Evolutionary conservation across 768 basidiomycete genomes (phyloP).

Genomic region (Trametes maxima): DNA sequence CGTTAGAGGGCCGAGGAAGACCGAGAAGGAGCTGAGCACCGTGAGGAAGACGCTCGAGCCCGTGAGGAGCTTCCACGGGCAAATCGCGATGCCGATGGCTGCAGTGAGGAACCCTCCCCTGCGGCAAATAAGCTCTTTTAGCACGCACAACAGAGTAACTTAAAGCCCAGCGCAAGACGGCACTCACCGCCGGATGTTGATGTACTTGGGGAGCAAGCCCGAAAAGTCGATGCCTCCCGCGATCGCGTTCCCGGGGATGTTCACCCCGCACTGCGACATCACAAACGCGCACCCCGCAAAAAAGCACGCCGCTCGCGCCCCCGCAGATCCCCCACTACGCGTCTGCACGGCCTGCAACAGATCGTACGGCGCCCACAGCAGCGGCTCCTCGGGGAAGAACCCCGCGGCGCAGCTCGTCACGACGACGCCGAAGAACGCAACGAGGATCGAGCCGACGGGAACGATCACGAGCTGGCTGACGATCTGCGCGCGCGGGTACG

Average conservation of each 20-base stretch:
- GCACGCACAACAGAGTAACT: background rate
- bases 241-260: slow-evolving; percentile 28
- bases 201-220: slow-evolving; percentile 42
- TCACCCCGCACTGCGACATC: slow-evolving; percentile 27
- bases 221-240: slow-evolving; percentile 40
- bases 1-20: slow-evolving; percentile 48
- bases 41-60: slow-evolving; percentile 38
- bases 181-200: slow-evolving; percentile 46
- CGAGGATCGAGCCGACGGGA: slow-evolving; percentile 17
- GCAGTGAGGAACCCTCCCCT: slow-evolving; percentile 41
- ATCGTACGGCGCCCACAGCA: slow-evolving; percentile 31
- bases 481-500: slow-evolving; percentile 13
- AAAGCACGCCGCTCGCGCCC: slow-evolving; percentile 29
- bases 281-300: slow-evolving; percentile 27
- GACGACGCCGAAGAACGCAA: slow-evolving; percentile 24
- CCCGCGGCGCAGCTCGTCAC: slow-evolving; percentile 26
- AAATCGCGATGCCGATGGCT: slow-evolving; percentile 32
- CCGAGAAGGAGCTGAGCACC: slow-evolving; percentile 45
- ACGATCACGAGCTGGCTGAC: slow-evolving; percentile 21
- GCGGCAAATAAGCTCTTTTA: background rate
- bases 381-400: slow-evolving; percentile 22
- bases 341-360: slow-evolving; percentile 23
- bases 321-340: slow-evolving; percentile 18
- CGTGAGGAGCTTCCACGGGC: slow-evolving; percentile 49
- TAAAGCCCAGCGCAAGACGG: no score